Base-by-base conservation (phyloP, 345 rosid genomes). In the Geranium rotundifolium region DNA sequence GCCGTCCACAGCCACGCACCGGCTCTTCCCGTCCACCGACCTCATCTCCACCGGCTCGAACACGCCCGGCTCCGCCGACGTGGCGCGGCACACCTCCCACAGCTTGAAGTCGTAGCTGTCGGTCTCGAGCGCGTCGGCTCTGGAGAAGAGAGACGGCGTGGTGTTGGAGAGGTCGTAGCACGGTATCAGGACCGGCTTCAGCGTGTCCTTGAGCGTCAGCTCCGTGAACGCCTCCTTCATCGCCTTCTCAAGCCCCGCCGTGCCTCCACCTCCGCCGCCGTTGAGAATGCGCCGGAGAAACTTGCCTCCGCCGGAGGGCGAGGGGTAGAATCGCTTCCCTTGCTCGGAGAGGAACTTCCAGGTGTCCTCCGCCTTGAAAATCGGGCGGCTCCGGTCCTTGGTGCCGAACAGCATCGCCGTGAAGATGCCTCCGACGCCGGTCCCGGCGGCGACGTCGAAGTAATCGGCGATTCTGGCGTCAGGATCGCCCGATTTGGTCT, bases 391-490 rank as follows among this genome's bases (percentile, higher is more conserved):
- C 5, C 79, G 79, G 60, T 90, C 96, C 58, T 72, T 81, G 34
- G 96, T 80, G 27, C 79, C 90, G 74, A 88, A 93, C 0, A 93
- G 76, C 97, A 93, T 88, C 63, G 96, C 82, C 55, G 99, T 84
- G 82, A 86, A 84, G 63, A 93, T 69, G 13, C 99, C 99, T 3
- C 97, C 99, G 17, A 84, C 73, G 54, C 96, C 91, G 0, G 96
- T 80, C 13, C 99, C 97, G 12, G 97, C 86, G 1, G 87, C 96
- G 0, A 93, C 87, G 73, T 93, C 97, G 71, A 93, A 88, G 68
- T 74, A 93, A 69, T 90, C 96, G 7, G 96, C 88, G 66, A 93
- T 83, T 61, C 90, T 79, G 60, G 96, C 95, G 64, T 81, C 82
- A 1, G 97, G 99, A 58, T 93, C 73, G 29, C 90, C 91, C 4